A percentile compares a stretch with the other conserved stretches of the same genome.
Conservation (phyloP, 192 early-diverging fungal species). For the Linnemannia zychae region DNA sequence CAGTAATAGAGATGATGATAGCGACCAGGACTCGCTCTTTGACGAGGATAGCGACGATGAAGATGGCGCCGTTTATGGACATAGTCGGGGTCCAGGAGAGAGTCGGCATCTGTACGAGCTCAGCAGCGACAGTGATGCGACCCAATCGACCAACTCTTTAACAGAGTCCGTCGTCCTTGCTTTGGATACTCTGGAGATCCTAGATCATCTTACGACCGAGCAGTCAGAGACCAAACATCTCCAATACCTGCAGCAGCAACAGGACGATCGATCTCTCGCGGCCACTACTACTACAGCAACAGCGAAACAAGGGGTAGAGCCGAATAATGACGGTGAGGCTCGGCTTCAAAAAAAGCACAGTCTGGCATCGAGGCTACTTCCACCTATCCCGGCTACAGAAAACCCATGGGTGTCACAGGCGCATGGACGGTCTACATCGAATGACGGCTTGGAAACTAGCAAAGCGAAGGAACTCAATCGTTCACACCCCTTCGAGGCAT, state of each 20-base stretch:
- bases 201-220: conserved; percentile 4
- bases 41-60: conserved; percentile 12
- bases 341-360: conserved; percentile 11
- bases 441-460: not conserved
- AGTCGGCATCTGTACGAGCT: conserved; percentile 18
- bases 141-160: conserved; percentile 20
- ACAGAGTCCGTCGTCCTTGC: conserved; percentile 40
- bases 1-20: not conserved
- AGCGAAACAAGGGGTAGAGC: not conserved
- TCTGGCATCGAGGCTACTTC: conserved; percentile 28
- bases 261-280: not conserved
- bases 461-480: not conserved
- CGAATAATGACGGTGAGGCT: not conserved
- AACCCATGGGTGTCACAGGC: conserved; percentile 31
- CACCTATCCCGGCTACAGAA: conserved; percentile 33
- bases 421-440: not conserved
- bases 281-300: too few relatives aligned
- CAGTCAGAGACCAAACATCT: not conserved
- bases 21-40: conserved; percentile 10
- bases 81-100: not conserved
- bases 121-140: conserved; percentile 42
- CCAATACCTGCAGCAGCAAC: too few relatives aligned
- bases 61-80: not conserved
- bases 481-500: not conserved
- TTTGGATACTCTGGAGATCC: conserved; percentile 46